Percentiles rank a stretch among this genome's conserved stretches.
phyloP scores from a whole-genome alignment of 257 asterid genomes.

The Solanum habrochaites region DNA sequence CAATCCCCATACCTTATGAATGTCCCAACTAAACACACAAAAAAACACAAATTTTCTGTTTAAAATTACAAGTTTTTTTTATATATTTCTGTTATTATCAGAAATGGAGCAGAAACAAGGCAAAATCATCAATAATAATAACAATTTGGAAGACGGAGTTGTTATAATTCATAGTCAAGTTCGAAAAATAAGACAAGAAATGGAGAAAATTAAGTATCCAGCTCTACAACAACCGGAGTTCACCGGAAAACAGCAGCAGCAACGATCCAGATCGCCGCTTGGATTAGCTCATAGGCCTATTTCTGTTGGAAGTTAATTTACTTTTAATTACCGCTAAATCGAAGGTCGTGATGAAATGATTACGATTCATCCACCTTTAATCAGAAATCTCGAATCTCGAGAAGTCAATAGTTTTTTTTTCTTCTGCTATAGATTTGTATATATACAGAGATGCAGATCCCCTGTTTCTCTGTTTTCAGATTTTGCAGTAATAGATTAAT shows the following conservation, averaged over 20 bases:
- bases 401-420: background rate
- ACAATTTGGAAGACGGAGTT: slow-evolving; percentile 1
- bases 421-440: background rate
- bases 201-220: slow-evolving; percentile 44
- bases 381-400: background rate
- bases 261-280: slow-evolving; percentile 53
- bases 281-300: slow-evolving; percentile 44
- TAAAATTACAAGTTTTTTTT: background rate
- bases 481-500: background rate
- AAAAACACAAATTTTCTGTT: background rate
- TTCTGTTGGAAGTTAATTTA: slow-evolving; percentile 32
- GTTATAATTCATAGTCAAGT: slow-evolving; percentile 67
- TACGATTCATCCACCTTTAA: background rate
- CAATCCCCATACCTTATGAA: background rate
- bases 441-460: background rate
- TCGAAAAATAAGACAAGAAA: slow-evolving; percentile 52
- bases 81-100: background rate
- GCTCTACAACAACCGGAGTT: slow-evolving; percentile 39
- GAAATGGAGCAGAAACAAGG: background rate
- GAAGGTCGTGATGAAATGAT: background rate
- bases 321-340: background rate
- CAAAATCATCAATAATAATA: background rate
- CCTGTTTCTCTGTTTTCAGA: background rate
- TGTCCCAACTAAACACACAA: background rate
- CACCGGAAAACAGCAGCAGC: slow-evolving; percentile 20